These are phyloP conservation scores for Mycena pura DNA, from an alignment of 768 basidiomycete genomes.

Conservation along the genomic window DNA sequence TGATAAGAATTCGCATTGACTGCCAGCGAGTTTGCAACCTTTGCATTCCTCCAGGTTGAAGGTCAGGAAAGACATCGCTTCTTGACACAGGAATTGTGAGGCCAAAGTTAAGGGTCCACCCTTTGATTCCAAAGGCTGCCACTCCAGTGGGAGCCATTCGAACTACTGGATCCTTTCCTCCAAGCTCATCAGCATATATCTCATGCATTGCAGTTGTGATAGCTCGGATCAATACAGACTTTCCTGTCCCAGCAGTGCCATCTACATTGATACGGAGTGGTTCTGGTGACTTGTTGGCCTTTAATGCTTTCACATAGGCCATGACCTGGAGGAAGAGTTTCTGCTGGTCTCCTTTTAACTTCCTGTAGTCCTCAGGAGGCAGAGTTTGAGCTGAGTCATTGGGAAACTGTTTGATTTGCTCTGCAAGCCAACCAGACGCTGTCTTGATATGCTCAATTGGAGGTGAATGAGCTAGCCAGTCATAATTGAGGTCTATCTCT, in stretches of 20 bases:
- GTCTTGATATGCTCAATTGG: not conserved
- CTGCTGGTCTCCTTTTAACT: conserved; percentile 13
- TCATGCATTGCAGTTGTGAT: conserved; percentile 29
- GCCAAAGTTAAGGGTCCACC: conserved; percentile 30
- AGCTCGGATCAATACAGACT: conserved; percentile 33
- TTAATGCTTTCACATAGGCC: conserved; percentile 16
- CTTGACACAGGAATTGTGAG: conserved; percentile 20
- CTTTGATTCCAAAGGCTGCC: conserved; percentile 32
- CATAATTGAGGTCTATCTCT: conserved; percentile 31
- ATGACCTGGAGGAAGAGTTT: conserved; percentile 22
- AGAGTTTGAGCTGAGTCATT: conserved; percentile 31
- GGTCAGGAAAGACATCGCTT: conserved; percentile 1
- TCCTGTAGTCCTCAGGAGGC: conserved; percentile 20
- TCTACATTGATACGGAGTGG: conserved; percentile 33
- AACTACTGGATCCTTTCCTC: conserved; percentile 27
- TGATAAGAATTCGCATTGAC: conserved; percentile 26
- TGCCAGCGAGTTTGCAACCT: conserved; percentile 27
- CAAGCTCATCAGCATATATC: conserved; percentile 13
- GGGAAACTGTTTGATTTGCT: conserved; percentile 28
- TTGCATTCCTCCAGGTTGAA: conserved; percentile 5
- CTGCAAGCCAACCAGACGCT: conserved; percentile 27
- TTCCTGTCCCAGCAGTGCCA: conserved; percentile 37
- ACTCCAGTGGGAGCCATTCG: conserved; percentile 34
- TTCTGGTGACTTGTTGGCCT: not conserved
- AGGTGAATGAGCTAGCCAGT: conserved; percentile 29